Conservation (phyloP, 2,329 filamentous ascomycete species). For the Calonectria hongkongensis region DNA sequence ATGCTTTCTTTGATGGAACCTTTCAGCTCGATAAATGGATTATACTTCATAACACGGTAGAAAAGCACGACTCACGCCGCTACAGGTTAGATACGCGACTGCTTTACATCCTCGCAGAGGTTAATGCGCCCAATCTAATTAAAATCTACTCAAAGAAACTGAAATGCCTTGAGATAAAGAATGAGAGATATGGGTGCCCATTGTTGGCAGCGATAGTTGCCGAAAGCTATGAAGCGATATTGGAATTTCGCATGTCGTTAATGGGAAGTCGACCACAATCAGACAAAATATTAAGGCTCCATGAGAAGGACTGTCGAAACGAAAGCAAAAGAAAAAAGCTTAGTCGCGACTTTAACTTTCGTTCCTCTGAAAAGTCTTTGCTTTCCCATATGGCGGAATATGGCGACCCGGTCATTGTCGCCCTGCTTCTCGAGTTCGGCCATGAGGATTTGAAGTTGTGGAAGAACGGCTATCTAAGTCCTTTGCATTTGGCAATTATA, state of each 20-base stretch:
- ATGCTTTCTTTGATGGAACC: background rate
- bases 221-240: background rate
- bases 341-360: background rate
- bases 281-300: background rate
- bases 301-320: background rate
- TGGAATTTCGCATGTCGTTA: background rate
- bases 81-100: background rate
- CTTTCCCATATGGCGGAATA: background rate
- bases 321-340: background rate
- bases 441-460: background rate
- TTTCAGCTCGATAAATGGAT: conserved; percentile 14
- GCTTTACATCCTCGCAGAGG: background rate
- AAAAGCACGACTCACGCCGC: background rate
- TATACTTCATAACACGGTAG: background rate
- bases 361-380: background rate
- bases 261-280: no score
- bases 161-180: background rate
- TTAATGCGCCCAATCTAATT: background rate
- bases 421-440: background rate
- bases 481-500: no score
- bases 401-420: background rate
- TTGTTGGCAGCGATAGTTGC: background rate
- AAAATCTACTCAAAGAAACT: background rate
- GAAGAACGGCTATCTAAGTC: no score
- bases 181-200: conserved; percentile 12